Percentiles rank a stretch among this genome's conserved stretches.
Evolutionary conservation across 2,329 filamentous ascomycete species (phyloP).

Genomic region (Nakataea oryzae): DNA sequence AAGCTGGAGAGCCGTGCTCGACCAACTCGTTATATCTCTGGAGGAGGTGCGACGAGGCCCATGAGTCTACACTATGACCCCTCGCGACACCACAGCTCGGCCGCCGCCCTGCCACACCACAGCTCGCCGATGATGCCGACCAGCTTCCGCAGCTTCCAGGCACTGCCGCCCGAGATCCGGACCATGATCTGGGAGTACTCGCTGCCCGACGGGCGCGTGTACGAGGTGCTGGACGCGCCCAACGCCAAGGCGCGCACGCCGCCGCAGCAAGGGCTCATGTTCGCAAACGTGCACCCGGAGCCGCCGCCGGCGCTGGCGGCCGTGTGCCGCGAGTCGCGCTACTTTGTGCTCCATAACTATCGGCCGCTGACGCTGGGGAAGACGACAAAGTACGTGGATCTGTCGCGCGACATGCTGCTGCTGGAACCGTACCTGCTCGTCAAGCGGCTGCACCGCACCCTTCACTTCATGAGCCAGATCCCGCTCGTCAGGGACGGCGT

Average conservation of each 20-base stretch:
- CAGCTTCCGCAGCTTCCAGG: slow-evolving; percentile 16
- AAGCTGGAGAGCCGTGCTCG: not conserved
- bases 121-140: slow-evolving; percentile 9
- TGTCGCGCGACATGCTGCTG: slow-evolving; percentile 32
- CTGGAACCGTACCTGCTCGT: slow-evolving; percentile 37
- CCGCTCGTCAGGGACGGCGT: slow-evolving; percentile 29
- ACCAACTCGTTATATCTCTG: slow-evolving; percentile 7
- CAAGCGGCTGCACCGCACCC: slow-evolving; percentile 32
- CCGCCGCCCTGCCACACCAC: not conserved
- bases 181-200: slow-evolving; percentile 34
- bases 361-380: slow-evolving; percentile 30
- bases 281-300: slow-evolving; percentile 33
- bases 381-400: slow-evolving; percentile 35
- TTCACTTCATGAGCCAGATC: slow-evolving; percentile 34
- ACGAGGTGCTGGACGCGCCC: slow-evolving; percentile 35
- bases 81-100: slow-evolving; percentile 6
- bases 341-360: slow-evolving; percentile 30
- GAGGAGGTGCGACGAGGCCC: not conserved
- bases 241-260: slow-evolving; percentile 26
- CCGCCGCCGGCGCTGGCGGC: slow-evolving; percentile 31
- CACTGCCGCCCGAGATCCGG: slow-evolving; percentile 32
- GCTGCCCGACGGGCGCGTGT: slow-evolving; percentile 32
- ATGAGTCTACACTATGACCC: slow-evolving; percentile 14
- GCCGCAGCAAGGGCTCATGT: slow-evolving; percentile 31
- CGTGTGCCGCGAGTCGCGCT: slow-evolving; percentile 32